Evolutionary conservation across 108 stramenopile genomes (phyloP).

Genomic region (Fragilaria radians): DNA sequence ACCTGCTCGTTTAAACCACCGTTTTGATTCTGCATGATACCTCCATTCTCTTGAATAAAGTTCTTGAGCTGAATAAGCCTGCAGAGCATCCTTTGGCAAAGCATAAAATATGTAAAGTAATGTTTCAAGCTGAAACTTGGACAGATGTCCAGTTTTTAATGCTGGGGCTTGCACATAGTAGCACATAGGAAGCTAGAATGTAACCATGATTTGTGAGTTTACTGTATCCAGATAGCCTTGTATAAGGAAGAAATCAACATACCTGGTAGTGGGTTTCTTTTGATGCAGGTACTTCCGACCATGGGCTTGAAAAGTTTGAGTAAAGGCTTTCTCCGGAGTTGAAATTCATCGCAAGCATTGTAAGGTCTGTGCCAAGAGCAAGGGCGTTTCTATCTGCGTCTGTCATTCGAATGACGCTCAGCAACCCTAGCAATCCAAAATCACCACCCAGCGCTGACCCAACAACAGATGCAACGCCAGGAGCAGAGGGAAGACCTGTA

Average conservation of each 20-base stretch:
- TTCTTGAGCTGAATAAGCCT: conserved; percentile 97
- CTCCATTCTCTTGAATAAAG: conserved; percentile 96
- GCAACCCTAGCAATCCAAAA: conserved; percentile 90
- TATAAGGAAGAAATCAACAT: conserved; percentile 10
- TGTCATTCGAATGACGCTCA: conserved; percentile 94
- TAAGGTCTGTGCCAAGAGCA: conserved; percentile 94
- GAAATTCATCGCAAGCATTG: conserved; percentile 91
- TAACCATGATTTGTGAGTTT: background rate
- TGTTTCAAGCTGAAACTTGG: conserved; percentile 97
- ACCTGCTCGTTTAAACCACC: conserved; percentile 90
- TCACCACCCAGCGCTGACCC: conserved; percentile 82
- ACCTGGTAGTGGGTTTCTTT: conserved; percentile 93
- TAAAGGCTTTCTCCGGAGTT: conserved; percentile 89
- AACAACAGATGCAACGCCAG: conserved; percentile 28
- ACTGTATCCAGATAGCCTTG: background rate
- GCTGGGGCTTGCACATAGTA: conserved; percentile 95
- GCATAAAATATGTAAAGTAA: conserved; percentile 99
- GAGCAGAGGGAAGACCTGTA: conserved; percentile 10
- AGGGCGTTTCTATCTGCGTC: conserved; percentile 91
- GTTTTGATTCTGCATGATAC: conserved; percentile 92
- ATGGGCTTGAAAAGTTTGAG: conserved; percentile 91
- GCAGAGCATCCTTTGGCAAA: conserved; percentile 93
- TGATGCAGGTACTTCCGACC: conserved; percentile 74
- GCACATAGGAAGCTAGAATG: conserved; percentile 77
- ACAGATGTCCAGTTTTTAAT: conserved; percentile 85